Conservation (phyloP, 2,329 filamentous ascomycete species). For the Fusarium sp. region DNA sequence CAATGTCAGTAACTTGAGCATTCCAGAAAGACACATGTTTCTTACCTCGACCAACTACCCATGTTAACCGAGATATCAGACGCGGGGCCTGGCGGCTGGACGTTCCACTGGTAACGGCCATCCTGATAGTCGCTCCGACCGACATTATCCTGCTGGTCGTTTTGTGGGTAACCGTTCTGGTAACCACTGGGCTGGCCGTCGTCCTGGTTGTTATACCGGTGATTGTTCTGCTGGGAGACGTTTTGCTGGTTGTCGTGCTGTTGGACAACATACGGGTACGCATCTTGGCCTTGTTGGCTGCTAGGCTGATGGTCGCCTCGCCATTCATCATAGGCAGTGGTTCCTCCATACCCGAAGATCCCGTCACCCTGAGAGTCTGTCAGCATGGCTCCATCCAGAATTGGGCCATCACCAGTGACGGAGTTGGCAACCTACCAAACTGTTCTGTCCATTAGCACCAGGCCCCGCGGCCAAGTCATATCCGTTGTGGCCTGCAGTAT, state of each 20-base stretch:
- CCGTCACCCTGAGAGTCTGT: background rate
- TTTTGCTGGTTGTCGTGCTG: background rate
- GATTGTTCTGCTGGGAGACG: background rate
- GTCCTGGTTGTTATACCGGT: background rate
- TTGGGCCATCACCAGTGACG: background rate
- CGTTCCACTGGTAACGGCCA: background rate
- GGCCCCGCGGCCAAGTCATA: background rate
- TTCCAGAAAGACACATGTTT: background rate
- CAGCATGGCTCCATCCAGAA: background rate
- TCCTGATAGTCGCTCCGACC: background rate
- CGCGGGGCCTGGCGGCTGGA: background rate
- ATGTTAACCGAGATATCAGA: background rate
- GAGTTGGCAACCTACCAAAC: background rate
- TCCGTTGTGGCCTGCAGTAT: background rate
- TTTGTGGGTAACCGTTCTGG: background rate
- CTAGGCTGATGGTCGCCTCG: background rate
- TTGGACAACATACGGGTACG: background rate
- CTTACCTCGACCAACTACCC: slow-evolving; percentile 9
- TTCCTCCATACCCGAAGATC: background rate
- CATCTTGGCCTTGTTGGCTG: background rate
- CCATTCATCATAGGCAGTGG: background rate
- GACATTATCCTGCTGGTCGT: background rate
- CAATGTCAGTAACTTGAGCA: background rate
- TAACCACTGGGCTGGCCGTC: background rate
- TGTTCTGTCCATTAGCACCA: background rate